Evolutionary conservation across 768 basidiomycete species (phyloP).

Genomic region (Strobilomyces confusus): DNA sequence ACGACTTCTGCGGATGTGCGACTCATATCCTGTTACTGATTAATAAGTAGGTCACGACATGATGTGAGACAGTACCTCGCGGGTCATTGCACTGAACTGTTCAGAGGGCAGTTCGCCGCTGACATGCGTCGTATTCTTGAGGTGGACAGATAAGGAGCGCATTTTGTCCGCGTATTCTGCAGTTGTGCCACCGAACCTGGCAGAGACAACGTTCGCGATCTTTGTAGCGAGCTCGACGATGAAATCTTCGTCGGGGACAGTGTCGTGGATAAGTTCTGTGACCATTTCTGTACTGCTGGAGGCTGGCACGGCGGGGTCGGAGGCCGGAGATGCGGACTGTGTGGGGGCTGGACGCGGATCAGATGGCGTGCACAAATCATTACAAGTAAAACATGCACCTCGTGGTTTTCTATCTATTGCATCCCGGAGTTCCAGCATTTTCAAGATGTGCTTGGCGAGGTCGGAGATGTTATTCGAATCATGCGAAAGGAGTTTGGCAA

Average conservation of each 20-base stretch:
- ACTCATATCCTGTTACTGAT: conserved; percentile 74
- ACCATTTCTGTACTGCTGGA: no score
- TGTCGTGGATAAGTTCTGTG: conserved; percentile 88
- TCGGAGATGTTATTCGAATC: conserved; percentile 69
- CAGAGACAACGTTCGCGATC: conserved; percentile 65
- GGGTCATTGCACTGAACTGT: conserved; percentile 75
- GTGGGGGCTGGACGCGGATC: conserved; percentile 25
- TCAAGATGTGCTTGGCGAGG: conserved; percentile 86
- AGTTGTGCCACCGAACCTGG: conserved; percentile 41
- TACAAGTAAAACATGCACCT: conserved; percentile 31
- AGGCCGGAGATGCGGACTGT: conserved; percentile 36
- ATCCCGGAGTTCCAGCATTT: conserved; percentile 88
- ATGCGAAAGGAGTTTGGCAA: conserved; percentile 82
- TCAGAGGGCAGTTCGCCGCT: conserved; percentile 71
- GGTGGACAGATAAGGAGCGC: conserved; percentile 83
- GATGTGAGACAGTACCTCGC: conserved; percentile 47
- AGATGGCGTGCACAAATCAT: background rate
- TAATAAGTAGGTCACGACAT: background rate
- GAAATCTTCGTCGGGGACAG: conserved; percentile 70
- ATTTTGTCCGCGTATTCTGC: conserved; percentile 72
- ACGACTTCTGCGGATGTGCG: no score
- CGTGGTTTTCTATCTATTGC: conserved; percentile 29
- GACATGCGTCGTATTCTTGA: conserved; percentile 94
- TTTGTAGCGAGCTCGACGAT: conserved; percentile 62
- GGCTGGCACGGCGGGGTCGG: conserved; percentile 28